Evolutionary conservation across 75 land plant species (phyloP), one percentile per base, ranked within the genome.

Genomic region (Sequoiadendron giganteum): DNA sequence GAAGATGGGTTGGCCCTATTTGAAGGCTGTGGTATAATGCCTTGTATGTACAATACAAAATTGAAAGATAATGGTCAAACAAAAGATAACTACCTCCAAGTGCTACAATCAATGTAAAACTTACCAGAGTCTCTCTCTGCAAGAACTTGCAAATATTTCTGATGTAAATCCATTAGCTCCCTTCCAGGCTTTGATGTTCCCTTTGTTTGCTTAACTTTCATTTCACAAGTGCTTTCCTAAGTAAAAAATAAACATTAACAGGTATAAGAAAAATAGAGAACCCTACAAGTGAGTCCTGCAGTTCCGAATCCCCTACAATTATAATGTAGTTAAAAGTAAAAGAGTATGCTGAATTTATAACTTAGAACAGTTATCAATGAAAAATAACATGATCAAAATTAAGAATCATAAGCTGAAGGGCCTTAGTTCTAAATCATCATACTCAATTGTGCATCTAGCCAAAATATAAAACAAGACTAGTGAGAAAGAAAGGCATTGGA

Each of bases 41-140:
- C 16, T 56, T 18, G 58, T 65, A 25, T 65, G 70, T 65, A 1
- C 70, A 65, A 65, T 5, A 3, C 2, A 19, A 40, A 48, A 52
- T 55, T 54, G 25, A 85, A 40, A 19, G 1, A 40, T 79, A 7
- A 79, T 79, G 21, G 16, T 39, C 32, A 43, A 82, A 82, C 0
- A 42, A 19, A 16, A 40, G 9, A 82, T 10, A 45, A 28, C 47
- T 11, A 25, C 2, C 14, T 25, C 8, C 3, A 18, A 6, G 84
- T n/a, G 10, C 14, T 25, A 47, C 13, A 82, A 82, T 42, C 28
- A 68, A 28, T 34, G 7, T 28, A 75, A 28, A 43, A 39, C 86
- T 86, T 91, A 90, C 99, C 93, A 58, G 95, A 83, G 92, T 95
- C 97, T 91, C 94, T 95, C 90, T 97, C 97, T 52, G 91, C 91